Evolutionary conservation across 768 basidiomycete genomes (phyloP), one percentile per base, ranked within the genome.

Genomic region (Phaffia tasmanica): DNA sequence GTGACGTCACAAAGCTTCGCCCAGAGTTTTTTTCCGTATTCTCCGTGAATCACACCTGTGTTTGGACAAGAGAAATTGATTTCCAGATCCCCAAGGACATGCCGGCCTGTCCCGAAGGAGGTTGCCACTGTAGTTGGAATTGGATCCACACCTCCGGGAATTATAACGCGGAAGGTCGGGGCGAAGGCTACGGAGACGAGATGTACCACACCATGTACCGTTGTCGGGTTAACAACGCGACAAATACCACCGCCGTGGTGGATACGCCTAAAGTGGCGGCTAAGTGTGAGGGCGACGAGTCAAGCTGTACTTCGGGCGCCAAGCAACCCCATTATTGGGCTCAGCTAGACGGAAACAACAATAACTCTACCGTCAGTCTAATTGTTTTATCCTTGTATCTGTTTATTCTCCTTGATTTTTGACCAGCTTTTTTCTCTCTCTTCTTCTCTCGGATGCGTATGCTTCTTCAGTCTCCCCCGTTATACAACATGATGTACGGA

Each of bases 271-370:
- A 84, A 69, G 75, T 86, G 19, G 76, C 86, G n/a, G 80, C 83
- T 23, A 81, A 85, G 42, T 88, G 86, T 67, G 85, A 84, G 0
- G 79, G 80, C 8, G 85, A 88, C 67, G 79, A 80, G 0, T 72
- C 72, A 0, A 87, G 87, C 72, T 87, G 86, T 74, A 87, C 86
- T 1, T 85, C 82, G 68, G 86, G 86, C 35, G 82, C 85, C 19
- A 86, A 86, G 71, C 80, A 72, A 59, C 85, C 85, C 0, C 79
- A 85, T 63, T 86, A 86, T 72, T 87, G 86, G 86, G 62, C 81
- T 81, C 75, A 83, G 86, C 71, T 71, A 72, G 1, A 83, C 85
- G 84, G 57, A 49, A 82, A 75, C 63, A 58, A 19, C 48, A 56
- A 35, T 29, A 64, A 5, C 21, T 56, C 49, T 61, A 29, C 46